A percentile compares a stretch with the other conserved stretches of the same genome.
Evolutionary conservation across 2,329 filamentous ascomycete genomes (phyloP).

Genomic region (Calycina herbarum): DNA sequence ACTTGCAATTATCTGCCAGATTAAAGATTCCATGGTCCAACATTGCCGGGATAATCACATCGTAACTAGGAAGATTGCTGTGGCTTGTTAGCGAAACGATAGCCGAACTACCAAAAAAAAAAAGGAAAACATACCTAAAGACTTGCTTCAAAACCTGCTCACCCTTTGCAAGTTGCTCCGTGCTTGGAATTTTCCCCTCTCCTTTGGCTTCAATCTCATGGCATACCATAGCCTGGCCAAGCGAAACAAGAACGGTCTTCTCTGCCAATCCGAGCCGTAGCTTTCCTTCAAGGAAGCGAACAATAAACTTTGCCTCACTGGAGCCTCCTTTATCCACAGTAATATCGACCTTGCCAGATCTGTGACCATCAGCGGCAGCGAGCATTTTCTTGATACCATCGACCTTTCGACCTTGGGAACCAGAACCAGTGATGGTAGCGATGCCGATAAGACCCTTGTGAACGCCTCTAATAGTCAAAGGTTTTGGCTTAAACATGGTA

Average conservation of each 20-base stretch:
- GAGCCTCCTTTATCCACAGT: conserved; percentile 88
- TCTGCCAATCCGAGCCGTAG: conserved; percentile 88
- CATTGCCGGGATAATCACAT: conserved; percentile 89
- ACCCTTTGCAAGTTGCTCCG: conserved; percentile 77
- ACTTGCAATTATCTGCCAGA: conserved; percentile 80
- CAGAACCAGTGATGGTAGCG: conserved; percentile 81
- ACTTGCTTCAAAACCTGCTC: conserved; percentile 87
- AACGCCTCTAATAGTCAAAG: conserved; percentile 81
- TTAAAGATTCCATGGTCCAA: conserved; percentile 82
- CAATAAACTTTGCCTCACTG: conserved; percentile 91
- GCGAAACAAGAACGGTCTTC: conserved; percentile 83
- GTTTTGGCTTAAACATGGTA: conserved; percentile 97
- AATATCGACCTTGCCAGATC: conserved; percentile 80
- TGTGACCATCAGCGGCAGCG: conserved; percentile 79
- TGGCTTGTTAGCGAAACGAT: conserved; percentile 38
- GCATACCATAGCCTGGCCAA: conserved; percentile 83
- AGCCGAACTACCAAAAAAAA: not conserved
- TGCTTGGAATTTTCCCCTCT: conserved; percentile 62
- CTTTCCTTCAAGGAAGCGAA: conserved; percentile 93
- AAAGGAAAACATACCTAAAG: conserved; percentile 62
- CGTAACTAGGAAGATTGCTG: conserved; percentile 92
- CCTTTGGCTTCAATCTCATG: conserved; percentile 76
- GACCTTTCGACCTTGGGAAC: conserved; percentile 87
- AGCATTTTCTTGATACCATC: conserved; percentile 94
- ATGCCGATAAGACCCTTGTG: conserved; percentile 86